Base-by-base conservation (phyloP, 257 asterid genomes). In the Fraxinus americana region DNA sequence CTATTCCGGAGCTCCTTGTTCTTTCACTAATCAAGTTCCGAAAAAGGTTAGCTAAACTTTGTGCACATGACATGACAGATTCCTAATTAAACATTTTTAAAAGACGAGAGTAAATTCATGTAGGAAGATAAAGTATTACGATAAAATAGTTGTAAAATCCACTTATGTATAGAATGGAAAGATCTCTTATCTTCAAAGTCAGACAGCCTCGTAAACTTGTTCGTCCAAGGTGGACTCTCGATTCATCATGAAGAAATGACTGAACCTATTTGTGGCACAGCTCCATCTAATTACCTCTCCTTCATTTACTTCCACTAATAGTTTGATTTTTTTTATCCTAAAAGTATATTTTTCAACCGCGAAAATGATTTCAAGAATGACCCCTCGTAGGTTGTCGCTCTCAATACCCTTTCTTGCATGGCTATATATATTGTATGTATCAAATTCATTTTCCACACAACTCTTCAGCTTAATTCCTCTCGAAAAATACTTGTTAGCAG, bases 21-120 rank as follows among this genome's bases (percentile, higher is more conserved):
- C 63, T 81, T 12, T 87, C 89, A 16, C 78, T 82, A 69, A 77
- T 86, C 84, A 89, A 87, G 75, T 90, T 91, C 39, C 83, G 84
- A 35, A 87, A 84, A 89, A 91, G 96, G 96, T 91, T 61, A 2
- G 69, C 69, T 57, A 57, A 19, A 52, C 9, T 17, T 5, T 10
- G 19, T 52, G 63, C 63, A 52, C 21, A 2, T 57, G 39, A 65
- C 29, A n/a, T 67, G 75, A 32, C 35, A 77, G 16, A 36, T 61
- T 76, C 21, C 32, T 34, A n/a, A 29, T 29, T 73, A 27, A 43
- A 80, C 35, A 35, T 78, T 7, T 1, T 5, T 57, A 70, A 71
- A 66, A 39, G 72, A 66, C 25, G 57, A 36, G 65, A 75, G 6
- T 45, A 45, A 48, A 13, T 48, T 48, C 16, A 14, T 14, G 1